These are phyloP conservation scores for Moricandia moricandioides DNA, from an alignment of 345 rosid species.

Conservation along the genomic window DNA sequence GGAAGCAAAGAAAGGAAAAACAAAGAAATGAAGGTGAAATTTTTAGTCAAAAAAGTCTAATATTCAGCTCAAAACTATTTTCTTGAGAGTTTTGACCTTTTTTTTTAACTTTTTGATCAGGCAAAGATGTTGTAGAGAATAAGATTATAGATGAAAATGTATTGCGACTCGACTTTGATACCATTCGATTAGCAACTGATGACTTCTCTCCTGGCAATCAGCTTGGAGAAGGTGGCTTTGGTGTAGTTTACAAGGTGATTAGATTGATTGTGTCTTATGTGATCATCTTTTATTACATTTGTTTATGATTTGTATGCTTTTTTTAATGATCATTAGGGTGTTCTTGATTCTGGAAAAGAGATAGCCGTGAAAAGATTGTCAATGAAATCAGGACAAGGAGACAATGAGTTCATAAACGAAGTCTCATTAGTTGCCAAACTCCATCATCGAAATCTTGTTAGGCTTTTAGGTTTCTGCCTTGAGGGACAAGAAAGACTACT, in stretches of 20 bases:
- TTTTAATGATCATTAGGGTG: constrained; percentile 37
- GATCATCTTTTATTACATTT: neutral
- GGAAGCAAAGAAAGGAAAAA: constrained; percentile 14
- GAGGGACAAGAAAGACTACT: constrained; percentile 18
- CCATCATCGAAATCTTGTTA: constrained; percentile 29
- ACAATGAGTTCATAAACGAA: constrained; percentile 45
- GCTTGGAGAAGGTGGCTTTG: constrained; percentile 31
- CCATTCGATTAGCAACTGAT: constrained; percentile 20
- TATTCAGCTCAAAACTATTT: neutral
- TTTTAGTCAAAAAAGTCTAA: neutral
- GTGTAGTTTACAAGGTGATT: constrained; percentile 26
- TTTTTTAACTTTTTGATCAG: neutral
- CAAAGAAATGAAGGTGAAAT: constrained; percentile 5
- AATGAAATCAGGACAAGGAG: constrained; percentile 43
- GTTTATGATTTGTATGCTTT: neutral
- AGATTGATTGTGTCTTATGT: neutral
- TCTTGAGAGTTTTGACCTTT: neutral
- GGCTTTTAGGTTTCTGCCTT: neutral
- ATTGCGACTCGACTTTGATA: constrained; percentile 14
- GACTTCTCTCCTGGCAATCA: constrained; percentile 11
- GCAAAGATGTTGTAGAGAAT: neutral
- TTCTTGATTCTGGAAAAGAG: constrained; percentile 35
- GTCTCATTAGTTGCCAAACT: constrained; percentile 44
- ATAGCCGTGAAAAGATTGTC: constrained; percentile 53
- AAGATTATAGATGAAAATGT: neutral